Evolutionary conservation across 225 moss, liverwort and hornwort species (phyloP), one percentile per base, ranked within the genome.

Genomic region (Ulota crispa): DNA sequence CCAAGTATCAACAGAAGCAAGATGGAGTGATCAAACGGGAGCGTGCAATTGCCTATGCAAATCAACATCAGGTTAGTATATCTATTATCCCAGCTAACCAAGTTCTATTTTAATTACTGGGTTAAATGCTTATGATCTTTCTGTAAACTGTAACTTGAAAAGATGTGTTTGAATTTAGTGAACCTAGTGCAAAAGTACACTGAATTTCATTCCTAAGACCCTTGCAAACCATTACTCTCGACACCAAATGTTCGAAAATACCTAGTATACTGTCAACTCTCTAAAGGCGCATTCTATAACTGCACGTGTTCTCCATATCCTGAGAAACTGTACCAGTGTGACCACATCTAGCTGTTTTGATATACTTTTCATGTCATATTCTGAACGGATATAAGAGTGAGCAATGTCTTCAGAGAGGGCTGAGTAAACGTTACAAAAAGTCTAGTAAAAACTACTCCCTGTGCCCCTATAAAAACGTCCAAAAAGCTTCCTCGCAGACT

Each of bases 11-110:
- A 57, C 93, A 95, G 83, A 97, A 75, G 90, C 95, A 95, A 82
- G 89, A 91, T 34, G 96, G 92, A 34, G 90, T 92, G 14, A 92
- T 97, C 62, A 95, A 92, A 85, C 89, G 96, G 30, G 95, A 97
- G 87, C 90, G 96, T 55, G 95, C 95, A 30, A 81, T 93, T 67
- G 96, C 96, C 15, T 97, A 97, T 52, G 96, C 96, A n/a, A 86
- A 88, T 68, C 89, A 92, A 62, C 86, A 41, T 62, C 96, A 93
- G 85, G 96, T 95, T 70, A 75, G 78, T 69, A 10, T 4, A 34
- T 36, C 36, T 36, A 39, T 24, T 34, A 47, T 72, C 53, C 43
- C 54, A 66, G 37, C 15, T 36, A 42, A 12, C 0, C 9, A 3
- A 64, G 9, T 32, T 50, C n/a, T 16, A 57, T 4, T 34, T 64